Evolutionary conservation across 371 early-diverging fungal species (phyloP), one percentile per base, ranked within the genome.

Genomic region (Catenaria anguillulae): DNA sequence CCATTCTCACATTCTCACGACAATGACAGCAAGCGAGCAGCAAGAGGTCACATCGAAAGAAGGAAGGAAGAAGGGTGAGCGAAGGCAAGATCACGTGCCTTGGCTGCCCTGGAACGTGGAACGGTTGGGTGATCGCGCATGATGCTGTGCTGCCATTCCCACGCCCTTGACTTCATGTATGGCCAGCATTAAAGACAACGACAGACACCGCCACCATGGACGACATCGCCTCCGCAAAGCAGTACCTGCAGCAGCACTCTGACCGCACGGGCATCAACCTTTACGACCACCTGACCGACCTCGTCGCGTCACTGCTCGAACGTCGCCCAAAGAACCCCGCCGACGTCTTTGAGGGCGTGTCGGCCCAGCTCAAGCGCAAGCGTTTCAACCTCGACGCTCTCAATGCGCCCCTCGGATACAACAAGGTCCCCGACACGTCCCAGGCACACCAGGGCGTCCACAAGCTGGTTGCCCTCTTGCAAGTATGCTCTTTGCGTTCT

Each of bases 211-310:
- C n/a, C n/a, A n/a, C n/a, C n/a, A n/a, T n/a, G 17, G 40, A 40
- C 40, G 40, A 40, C 17, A 40, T 40, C 40, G 40, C 40, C 17
- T 5, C 40, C 40, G 61, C 61, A n/a, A 61, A 56, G 56, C 43
- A 61, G 36, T 61, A 61, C 34, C 33, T 61, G 35, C 56, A 54
- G 21, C 24, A 26, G 31, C 43, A 61, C 6, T 54, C 55, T 10
- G 61, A 43, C 24, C 43, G 40, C n/a, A 61, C 61, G 15, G 56
- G 56, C 17, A 15, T 56, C 61, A 61, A 61, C 31, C 61, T 61
- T 15, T 61, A 61, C 42, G 61, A 61, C 56, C 61, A 61, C 54
- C 19, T 61, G 2, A 61, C 61, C 15, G 61, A 61, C 8, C 23
- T 61, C 0, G 13, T 61, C 17, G 61, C 34, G 24, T 21, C 61